phyloP scores from a whole-genome alignment of 306 rosid species.

The Sindora glabra region DNA sequence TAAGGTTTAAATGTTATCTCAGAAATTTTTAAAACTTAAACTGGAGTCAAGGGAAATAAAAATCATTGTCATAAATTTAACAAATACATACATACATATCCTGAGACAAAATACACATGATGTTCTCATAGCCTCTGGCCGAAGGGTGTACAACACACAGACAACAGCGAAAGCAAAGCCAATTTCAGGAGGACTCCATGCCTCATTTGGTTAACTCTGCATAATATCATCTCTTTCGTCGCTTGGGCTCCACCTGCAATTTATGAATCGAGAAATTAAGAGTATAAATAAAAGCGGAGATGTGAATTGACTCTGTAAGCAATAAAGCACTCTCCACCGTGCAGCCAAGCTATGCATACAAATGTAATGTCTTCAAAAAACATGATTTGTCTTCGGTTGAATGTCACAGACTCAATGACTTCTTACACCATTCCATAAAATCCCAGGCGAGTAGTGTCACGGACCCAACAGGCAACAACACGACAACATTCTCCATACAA shows the following conservation, averaged over 20 bases:
- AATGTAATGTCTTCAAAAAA: too few relatives aligned
- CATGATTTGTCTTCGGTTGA: too few relatives aligned
- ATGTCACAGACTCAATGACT: too few relatives aligned
- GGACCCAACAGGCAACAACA: too few relatives aligned
- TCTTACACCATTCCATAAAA: too few relatives aligned
- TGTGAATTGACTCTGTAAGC: background rate
- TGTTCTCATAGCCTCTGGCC: constrained; percentile 20
- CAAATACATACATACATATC: constrained; percentile 8
- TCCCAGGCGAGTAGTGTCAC: too few relatives aligned
- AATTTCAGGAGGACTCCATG: background rate
- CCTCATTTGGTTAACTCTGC: background rate
- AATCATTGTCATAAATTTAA: constrained; percentile 9
- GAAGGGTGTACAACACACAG: constrained; percentile 33
- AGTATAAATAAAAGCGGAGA: background rate
- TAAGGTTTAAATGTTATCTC: background rate
- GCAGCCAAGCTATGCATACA: background rate
- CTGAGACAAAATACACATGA: constrained; percentile 21
- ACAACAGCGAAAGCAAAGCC: background rate
- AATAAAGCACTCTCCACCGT: background rate
- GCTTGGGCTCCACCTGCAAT: constrained; percentile 30
- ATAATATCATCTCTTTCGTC: constrained; percentile 21
- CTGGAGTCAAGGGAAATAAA: background rate
- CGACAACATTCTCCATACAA: too few relatives aligned
- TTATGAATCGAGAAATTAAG: background rate
- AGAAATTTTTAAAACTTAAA: constrained; percentile 12